Conservation (phyloP, 2,329 filamentous ascomycete genomes). For the Talaromyces marneffei region DNA sequence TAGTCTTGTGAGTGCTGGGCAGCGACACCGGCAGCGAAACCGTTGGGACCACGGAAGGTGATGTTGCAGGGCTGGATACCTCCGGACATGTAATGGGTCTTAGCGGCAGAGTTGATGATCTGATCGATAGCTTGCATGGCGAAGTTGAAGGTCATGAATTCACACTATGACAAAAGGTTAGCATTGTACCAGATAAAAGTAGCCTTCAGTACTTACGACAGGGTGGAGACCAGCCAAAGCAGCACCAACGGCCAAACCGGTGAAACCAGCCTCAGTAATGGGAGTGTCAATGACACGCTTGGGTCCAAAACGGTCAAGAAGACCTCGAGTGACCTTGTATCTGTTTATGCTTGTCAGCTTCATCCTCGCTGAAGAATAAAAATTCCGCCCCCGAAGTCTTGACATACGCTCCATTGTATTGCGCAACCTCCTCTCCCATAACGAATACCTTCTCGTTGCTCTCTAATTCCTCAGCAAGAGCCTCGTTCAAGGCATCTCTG, state of each 20-base stretch:
- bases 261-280: slow-evolving; percentile 96
- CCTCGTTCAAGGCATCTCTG: slow-evolving; percentile 95
- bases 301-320: slow-evolving; percentile 93
- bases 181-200: background rate
- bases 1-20: slow-evolving; percentile 99
- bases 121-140: slow-evolving; percentile 99
- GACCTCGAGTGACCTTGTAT: slow-evolving; percentile 98
- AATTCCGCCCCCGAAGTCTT: background rate
- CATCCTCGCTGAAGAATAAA: background rate
- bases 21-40: slow-evolving; percentile 89
- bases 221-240: slow-evolving; percentile 91
- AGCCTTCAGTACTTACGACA: slow-evolving; percentile 58
- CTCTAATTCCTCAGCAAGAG: slow-evolving; percentile 95
- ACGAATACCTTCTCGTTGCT: slow-evolving; percentile 90
- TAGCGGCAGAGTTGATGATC: slow-evolving; percentile 97
- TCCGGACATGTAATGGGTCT: slow-evolving; percentile 99
- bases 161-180: slow-evolving; percentile 56
- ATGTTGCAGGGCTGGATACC: slow-evolving; percentile 99
- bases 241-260: slow-evolving; percentile 87
- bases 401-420: slow-evolving; percentile 89
- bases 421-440: slow-evolving; percentile 94
- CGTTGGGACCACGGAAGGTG: slow-evolving; percentile 98
- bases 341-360: slow-evolving; percentile 42
- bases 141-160: slow-evolving; percentile 99
- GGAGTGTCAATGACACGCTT: slow-evolving; percentile 97